A percentile compares a stretch with the other conserved stretches of the same genome.
Conservation (phyloP, 805 yeast species). For the Cyberlindnera mississippiensis region DNA sequence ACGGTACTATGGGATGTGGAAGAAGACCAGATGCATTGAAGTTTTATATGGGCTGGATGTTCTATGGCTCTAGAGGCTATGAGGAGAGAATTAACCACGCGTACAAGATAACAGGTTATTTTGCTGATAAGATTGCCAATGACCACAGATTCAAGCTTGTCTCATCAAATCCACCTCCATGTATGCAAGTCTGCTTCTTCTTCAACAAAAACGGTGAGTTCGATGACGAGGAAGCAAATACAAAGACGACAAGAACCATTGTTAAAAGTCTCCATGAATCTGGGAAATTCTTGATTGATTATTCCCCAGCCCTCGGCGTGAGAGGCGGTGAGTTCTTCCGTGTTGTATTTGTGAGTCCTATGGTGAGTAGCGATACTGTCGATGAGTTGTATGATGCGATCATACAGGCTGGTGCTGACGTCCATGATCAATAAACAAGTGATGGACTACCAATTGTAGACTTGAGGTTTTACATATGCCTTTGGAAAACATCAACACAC, state of each 20-base stretch:
- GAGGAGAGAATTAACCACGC: conserved; percentile 70
- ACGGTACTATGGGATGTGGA: conserved; percentile 92
- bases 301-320: conserved; percentile 63
- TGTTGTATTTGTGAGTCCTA: conserved; percentile 77
- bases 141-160: conserved; percentile 50
- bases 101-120: conserved; percentile 56
- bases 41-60: conserved; percentile 75
- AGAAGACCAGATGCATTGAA: conserved; percentile 80
- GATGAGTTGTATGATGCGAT: conserved; percentile 43
- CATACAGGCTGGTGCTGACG: conserved; percentile 32
- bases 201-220: conserved; percentile 45
- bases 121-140: conserved; percentile 41
- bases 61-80: conserved; percentile 69
- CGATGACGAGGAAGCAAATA: conserved; percentile 35
- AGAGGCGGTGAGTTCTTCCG: conserved; percentile 75
- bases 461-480: too few species aligned
- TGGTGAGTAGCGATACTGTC: conserved; percentile 38
- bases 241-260: conserved; percentile 56
- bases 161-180: conserved; percentile 59
- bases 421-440: too few species aligned
- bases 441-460: too few species aligned
- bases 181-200: conserved; percentile 81
- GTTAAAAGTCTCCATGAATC: conserved; percentile 53
- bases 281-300: conserved; percentile 74
- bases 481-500: too few species aligned